These are phyloP conservation scores for Chalaropsis thielavioides DNA, from an alignment of 2,329 filamentous ascomycete genomes.

Conservation along the genomic window DNA sequence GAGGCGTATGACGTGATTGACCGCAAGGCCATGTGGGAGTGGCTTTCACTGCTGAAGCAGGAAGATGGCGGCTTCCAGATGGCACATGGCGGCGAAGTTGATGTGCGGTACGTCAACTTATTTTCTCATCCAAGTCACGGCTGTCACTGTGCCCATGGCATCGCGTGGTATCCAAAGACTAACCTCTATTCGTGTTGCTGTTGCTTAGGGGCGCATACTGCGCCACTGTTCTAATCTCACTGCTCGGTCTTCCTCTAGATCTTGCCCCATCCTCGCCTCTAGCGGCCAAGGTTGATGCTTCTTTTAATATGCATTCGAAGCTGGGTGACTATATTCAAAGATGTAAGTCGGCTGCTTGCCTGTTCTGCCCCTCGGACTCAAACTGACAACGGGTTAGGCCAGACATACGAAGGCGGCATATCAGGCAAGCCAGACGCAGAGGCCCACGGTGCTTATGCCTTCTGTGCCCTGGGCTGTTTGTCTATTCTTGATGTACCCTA, in stretches of 20 bases:
- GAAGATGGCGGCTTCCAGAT: conserved; percentile 80
- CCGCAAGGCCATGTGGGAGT: conserved; percentile 76
- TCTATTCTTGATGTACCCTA: conserved; percentile 71
- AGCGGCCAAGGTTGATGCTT: conserved; percentile 10
- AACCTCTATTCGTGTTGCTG: not conserved
- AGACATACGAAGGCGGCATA: conserved; percentile 91
- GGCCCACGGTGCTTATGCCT: conserved; percentile 92
- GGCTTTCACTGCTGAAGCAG: conserved; percentile 77
- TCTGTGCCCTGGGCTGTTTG: conserved; percentile 81
- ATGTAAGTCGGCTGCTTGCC: conserved; percentile 42
- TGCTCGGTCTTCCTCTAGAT: conserved; percentile 70
- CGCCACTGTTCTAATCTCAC: conserved; percentile 66
- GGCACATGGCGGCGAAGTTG: conserved; percentile 73
- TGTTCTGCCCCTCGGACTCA: not conserved
- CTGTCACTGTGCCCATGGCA: not conserved
- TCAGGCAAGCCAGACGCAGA: conserved; percentile 73
- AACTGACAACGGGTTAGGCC: conserved; percentile 37
- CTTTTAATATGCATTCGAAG: conserved; percentile 15
- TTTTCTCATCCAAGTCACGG: not conserved
- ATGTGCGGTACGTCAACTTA: conserved; percentile 53
- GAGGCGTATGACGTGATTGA: conserved; percentile 64
- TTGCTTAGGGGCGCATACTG: conserved; percentile 62
- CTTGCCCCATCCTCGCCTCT: conserved; percentile 29
- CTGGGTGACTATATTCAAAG: conserved; percentile 66
- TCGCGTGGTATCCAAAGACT: not conserved